Evolutionary conservation across 148 eudicot species (phyloP).

Genomic region (Vaccinium myrtillus): DNA sequence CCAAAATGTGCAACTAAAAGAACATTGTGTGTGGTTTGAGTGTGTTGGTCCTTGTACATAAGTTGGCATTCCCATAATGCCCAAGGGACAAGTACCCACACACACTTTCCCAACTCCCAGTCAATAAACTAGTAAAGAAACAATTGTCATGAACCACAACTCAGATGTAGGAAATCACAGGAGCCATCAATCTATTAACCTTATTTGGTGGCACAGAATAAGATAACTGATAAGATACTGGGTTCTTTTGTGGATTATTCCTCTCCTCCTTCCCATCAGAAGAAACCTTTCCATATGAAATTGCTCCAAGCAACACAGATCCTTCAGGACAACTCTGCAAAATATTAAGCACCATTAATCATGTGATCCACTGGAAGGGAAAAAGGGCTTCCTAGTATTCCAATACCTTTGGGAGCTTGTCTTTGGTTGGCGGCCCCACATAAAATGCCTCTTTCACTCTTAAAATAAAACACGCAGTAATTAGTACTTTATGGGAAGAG

Average conservation of each 20-base stretch:
- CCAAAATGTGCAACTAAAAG: no score
- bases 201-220: constrained; percentile 79
- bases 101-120: no score
- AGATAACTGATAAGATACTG: constrained; percentile 73
- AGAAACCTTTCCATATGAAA: constrained; percentile 83
- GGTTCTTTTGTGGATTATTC: constrained; percentile 64
- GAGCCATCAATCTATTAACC: constrained; percentile 36
- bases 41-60: neutral
- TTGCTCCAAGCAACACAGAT: constrained; percentile 78
- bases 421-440: constrained; percentile 76
- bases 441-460: constrained; percentile 93
- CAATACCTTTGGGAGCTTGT: constrained; percentile 87
- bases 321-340: constrained; percentile 82
- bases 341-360: constrained; percentile 10
- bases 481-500: constrained; percentile 7
- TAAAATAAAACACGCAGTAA: constrained; percentile 19
- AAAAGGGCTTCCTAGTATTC: constrained; percentile 1
- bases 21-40: neutral
- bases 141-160: neutral
- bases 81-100: neutral
- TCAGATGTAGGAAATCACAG: neutral
- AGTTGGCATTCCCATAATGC: neutral
- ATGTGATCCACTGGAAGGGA: neutral
- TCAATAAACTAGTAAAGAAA: neutral
- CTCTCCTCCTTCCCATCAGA: constrained; percentile 44